Percentiles rank a stretch among this genome's conserved stretches.
Conservation (phyloP, 345 rosid genomes). For the Trapa bicornis region DNA sequence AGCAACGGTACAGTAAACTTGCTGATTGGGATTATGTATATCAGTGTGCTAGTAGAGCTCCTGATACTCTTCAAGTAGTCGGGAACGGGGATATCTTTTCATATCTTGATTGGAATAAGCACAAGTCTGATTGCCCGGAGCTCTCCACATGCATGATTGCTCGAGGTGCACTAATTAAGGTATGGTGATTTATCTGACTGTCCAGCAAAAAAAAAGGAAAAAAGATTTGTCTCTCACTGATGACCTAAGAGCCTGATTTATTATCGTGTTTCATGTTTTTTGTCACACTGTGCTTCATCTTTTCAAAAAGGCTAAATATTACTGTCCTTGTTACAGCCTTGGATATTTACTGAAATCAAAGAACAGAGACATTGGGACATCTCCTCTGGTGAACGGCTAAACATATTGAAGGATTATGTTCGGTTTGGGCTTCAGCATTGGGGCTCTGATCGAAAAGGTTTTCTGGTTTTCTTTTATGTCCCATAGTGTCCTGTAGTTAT, state of each 20-base stretch:
- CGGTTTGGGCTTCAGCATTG: conserved; percentile 83
- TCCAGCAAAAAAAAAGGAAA: no score
- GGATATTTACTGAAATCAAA: conserved; percentile 96
- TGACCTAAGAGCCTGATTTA: background rate
- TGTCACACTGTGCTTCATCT: background rate
- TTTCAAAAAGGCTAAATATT: background rate
- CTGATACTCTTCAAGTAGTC: conserved; percentile 49
- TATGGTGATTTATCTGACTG: conserved; percentile 7
- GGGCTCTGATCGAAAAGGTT: conserved; percentile 93
- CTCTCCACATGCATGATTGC: conserved; percentile 85
- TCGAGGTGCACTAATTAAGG: conserved; percentile 88
- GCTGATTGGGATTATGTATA: conserved; percentile 91
- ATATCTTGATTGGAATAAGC: conserved; percentile 75
- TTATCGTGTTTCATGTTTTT: background rate
- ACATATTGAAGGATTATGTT: conserved; percentile 70
- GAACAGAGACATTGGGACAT: conserved; percentile 97
- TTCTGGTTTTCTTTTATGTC: background rate
- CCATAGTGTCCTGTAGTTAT: background rate
- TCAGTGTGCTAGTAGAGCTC: conserved; percentile 54
- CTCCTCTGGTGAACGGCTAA: conserved; percentile 63
- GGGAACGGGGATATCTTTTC: conserved; percentile 88
- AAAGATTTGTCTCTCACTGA: background rate
- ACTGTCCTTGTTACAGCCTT: conserved; percentile 47
- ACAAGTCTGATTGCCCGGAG: conserved; percentile 59
- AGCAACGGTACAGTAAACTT: conserved; percentile 81